Conservation (phyloP, 148 eudicot species). For the Vaccinium corymbosum region DNA sequence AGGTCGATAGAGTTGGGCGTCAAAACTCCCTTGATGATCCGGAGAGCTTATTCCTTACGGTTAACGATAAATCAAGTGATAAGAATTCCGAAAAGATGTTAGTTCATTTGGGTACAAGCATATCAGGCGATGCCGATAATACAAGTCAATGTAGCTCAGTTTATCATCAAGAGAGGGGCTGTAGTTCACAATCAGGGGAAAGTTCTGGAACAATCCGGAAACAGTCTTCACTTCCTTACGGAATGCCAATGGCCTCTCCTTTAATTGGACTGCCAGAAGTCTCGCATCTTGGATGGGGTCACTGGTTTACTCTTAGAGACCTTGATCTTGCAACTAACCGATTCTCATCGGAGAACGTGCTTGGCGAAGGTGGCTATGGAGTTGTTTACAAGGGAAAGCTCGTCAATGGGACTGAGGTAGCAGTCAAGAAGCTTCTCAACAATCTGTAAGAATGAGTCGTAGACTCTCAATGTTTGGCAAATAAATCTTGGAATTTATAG, state of each 20-base stretch:
- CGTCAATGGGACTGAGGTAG: conserved; percentile 79
- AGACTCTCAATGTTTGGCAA: not conserved
- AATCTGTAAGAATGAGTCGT: conserved; percentile 56
- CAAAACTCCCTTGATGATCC: conserved; percentile 39
- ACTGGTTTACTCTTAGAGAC: conserved; percentile 92
- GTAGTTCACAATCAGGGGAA: conserved; percentile 77
- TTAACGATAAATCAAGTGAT: conserved; percentile 57
- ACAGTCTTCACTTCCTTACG: conserved; percentile 48
- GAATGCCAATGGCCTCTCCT: conserved; percentile 63
- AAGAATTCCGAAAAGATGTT: conserved; percentile 67
- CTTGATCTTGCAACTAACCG: conserved; percentile 67
- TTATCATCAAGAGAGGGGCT: conserved; percentile 63
- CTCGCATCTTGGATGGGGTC: conserved; percentile 96
- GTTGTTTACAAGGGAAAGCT: conserved; percentile 71
- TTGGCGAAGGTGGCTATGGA: conserved; percentile 96
- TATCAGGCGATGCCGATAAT: conserved; percentile 71
- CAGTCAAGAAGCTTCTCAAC: conserved; percentile 86
- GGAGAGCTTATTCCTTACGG: conserved; percentile 37
- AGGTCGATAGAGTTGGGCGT: conserved; percentile 61
- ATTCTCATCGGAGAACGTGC: conserved; percentile 59
- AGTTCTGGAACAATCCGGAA: conserved; percentile 57
- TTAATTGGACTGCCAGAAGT: conserved; percentile 79
- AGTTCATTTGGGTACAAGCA: conserved; percentile 67
- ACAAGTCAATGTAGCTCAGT: conserved; percentile 81
- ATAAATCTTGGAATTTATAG: not conserved